Evolutionary conservation across 352 stramenopile species (phyloP).

Genomic region (Phytophthora litchii): DNA sequence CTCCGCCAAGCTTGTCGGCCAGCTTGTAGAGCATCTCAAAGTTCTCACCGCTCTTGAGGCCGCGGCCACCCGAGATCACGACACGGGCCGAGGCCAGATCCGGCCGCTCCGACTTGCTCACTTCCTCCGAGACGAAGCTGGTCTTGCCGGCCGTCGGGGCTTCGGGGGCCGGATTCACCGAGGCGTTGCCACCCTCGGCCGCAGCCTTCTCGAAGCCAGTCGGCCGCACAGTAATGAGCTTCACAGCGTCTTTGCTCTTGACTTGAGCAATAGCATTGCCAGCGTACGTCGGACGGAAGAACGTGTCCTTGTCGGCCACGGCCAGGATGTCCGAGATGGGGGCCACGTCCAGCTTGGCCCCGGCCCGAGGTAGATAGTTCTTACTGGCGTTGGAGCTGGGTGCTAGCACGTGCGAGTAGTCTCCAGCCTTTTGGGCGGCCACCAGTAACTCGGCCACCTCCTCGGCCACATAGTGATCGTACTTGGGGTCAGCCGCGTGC

Average conservation of each 20-base stretch:
- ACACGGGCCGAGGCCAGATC: conserved; percentile 94
- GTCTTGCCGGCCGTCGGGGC: conserved; percentile 69
- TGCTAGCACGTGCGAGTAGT: conserved; percentile 94
- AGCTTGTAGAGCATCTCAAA: conserved; percentile 98
- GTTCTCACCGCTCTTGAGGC: conserved; percentile 98
- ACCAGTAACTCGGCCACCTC: conserved; percentile 85
- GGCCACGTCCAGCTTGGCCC: conserved; percentile 93
- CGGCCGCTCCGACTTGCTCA: conserved; percentile 95
- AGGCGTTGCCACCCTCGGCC: conserved; percentile 69
- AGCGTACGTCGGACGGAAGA: conserved; percentile 90
- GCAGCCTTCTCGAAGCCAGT: conserved; percentile 98
- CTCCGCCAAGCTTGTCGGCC: conserved; percentile 97
- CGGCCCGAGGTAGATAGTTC: conserved; percentile 96
- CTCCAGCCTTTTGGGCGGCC: conserved; percentile 60
- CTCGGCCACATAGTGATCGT: conserved; percentile 89
- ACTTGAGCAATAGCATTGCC: conserved; percentile 91
- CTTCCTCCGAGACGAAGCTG: conserved; percentile 93
- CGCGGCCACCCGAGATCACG: conserved; percentile 96
- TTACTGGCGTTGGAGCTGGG: conserved; percentile 96
- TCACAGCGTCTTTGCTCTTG: conserved; percentile 89
- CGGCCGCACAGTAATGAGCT: conserved; percentile 96
- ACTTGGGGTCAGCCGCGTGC: conserved; percentile 83
- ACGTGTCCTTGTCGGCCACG: conserved; percentile 93
- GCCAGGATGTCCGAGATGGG: conserved; percentile 97
- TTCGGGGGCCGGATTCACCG: conserved; percentile 70